Evolutionary conservation across 1,284 basidiomycete genomes (phyloP), one percentile per base, ranked within the genome.

Genomic region (Cutaneotrichosporon sp.): DNA sequence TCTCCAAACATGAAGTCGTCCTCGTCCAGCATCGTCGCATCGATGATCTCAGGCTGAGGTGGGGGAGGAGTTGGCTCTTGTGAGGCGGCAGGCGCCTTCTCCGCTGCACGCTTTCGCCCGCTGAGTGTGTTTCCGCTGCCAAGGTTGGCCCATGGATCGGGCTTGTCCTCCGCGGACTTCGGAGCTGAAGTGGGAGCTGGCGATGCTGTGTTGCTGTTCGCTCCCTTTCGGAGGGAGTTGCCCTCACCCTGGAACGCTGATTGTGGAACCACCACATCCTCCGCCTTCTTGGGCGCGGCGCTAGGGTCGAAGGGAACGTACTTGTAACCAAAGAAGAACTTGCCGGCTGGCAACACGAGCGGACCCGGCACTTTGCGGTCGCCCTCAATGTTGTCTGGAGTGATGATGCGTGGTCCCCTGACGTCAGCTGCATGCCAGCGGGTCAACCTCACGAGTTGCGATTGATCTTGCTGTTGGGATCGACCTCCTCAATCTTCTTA

Each of bases 301-400:
- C 61, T 55, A 4, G 84, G 82, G 14, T 79, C 81, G 67, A 88
- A 90, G 0, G 85, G 77, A 3, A 83, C 75, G 44, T 88, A 81
- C 51, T 86, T 85, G 77, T 86, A 97, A 9, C 92, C 92, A 67
- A 97, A 96, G 79, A 97, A 96, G 22, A 96, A 79, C 63, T 93
- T 88, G 19, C 96, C 96, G 59, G 88, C 87, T 0, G 94, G 92
- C 26, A 99, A 78, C 61, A 88, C 87, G 43, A 99, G 79, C 1
- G 90, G 85, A 0, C 90, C 91, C 1, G 96, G 93, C 5, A 89
- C 90, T 70, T 87, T 86, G 49, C 79, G 80, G 33, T 87, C 86
- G 64, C 90, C 85, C 68, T 75, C 61, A 11, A 90, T 75, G 22
- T 84, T 84, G 50, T 85, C 86, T 52, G 87, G 90, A 0, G 91